A percentile compares a stretch with the other conserved stretches of the same genome.
Evolutionary conservation across 2,329 filamentous ascomycete species (phyloP).

Genomic region (Trichoderma sp.): DNA sequence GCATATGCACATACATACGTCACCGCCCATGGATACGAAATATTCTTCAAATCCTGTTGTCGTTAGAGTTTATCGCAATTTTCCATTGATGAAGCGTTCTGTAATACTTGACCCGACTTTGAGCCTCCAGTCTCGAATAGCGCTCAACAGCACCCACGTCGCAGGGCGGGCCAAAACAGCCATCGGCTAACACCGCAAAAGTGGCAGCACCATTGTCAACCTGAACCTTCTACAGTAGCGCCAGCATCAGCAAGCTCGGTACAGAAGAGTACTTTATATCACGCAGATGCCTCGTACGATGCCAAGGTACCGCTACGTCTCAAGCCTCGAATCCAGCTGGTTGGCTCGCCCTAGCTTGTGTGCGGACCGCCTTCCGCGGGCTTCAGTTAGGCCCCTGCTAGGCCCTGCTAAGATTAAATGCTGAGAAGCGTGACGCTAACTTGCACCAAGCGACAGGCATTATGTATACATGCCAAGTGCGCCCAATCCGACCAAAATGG

Average conservation of each 20-base stretch:
- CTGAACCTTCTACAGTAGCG: neutral
- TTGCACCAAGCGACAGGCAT: neutral
- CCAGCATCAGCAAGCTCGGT: neutral
- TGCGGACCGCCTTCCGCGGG: constrained; percentile 16
- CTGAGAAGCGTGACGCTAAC: neutral
- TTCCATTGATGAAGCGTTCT: neutral
- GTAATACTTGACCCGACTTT: neutral
- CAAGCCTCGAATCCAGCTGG: constrained; percentile 13
- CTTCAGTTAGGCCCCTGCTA: neutral
- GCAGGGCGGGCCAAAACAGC: neutral
- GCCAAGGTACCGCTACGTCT: neutral
- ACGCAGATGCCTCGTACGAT: neutral
- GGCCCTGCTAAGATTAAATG: neutral
- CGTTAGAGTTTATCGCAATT: neutral
- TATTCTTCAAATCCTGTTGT: neutral
- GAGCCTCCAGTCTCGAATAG: neutral
- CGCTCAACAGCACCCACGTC: neutral
- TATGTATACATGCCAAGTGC: neutral
- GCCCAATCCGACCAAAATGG: neutral
- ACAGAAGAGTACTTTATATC: neutral
- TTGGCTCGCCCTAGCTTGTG: constrained; percentile 19
- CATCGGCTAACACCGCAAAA: neutral
- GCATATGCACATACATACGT: neutral
- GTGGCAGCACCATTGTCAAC: neutral
- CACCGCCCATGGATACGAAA: neutral